phyloP scores from a whole-genome alignment of 192 early-diverging fungal genomes.

The Coemansia sp. region DNA sequence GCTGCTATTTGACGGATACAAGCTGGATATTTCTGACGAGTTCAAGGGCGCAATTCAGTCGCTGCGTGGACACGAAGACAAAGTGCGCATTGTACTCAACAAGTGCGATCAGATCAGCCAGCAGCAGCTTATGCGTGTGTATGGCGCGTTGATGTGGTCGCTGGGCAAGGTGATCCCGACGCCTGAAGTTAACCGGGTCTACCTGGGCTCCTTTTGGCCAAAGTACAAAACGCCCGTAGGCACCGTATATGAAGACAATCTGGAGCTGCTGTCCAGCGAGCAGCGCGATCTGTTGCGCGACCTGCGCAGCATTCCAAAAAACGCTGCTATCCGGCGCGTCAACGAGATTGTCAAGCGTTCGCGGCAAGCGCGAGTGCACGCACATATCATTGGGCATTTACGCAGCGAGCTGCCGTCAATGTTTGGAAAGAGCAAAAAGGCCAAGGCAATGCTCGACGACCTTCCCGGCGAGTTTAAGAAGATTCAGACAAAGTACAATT shows the following conservation, averaged over 20 bases:
- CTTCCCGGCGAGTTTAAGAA: slow-evolving; percentile 74
- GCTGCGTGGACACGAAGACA: slow-evolving; percentile 82
- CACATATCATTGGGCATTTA: slow-evolving; percentile 78
- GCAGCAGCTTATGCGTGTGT: slow-evolving; percentile 86
- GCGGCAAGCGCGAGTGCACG: slow-evolving; percentile 75
- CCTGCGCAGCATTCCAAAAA: slow-evolving; percentile 70
- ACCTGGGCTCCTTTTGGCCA: slow-evolving; percentile 77
- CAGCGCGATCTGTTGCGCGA: slow-evolving; percentile 75
- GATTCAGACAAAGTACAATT: slow-evolving; percentile 65
- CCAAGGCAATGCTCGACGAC: slow-evolving; percentile 66
- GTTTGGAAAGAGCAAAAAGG: slow-evolving; percentile 77
- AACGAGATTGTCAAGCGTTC: slow-evolving; percentile 91
- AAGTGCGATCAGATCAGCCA: slow-evolving; percentile 85
- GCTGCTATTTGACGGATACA: slow-evolving; percentile 84
- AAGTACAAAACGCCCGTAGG: slow-evolving; percentile 59
- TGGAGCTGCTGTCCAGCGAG: slow-evolving; percentile 66
- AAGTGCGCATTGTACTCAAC: slow-evolving; percentile 81
- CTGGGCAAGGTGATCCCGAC: slow-evolving; percentile 84
- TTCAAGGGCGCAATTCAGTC: slow-evolving; percentile 77
- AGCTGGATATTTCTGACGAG: slow-evolving; percentile 88
- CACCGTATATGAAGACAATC: slow-evolving; percentile 69
- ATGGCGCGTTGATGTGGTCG: slow-evolving; percentile 93
- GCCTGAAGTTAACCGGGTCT: slow-evolving; percentile 88
- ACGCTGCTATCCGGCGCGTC: slow-evolving; percentile 78
- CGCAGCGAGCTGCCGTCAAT: slow-evolving; percentile 78